phyloP scores from a whole-genome alignment of 768 basidiomycete genomes.

The Russula abietina region DNA sequence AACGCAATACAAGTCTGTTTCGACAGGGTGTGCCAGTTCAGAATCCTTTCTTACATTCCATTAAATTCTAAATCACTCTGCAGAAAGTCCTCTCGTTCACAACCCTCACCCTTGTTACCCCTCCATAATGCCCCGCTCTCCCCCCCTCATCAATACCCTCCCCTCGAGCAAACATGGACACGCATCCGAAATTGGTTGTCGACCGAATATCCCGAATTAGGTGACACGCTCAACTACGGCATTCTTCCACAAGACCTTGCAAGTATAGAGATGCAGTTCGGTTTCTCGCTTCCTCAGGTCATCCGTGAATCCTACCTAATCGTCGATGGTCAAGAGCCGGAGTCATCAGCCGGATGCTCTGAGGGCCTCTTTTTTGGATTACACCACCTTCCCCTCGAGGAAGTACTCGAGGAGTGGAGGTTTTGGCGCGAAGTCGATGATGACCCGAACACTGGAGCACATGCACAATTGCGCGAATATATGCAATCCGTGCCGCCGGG shows the following conservation, averaged over 20 bases:
- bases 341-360: constrained; percentile 79
- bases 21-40: constrained; percentile 41
- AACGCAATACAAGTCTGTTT: constrained; percentile 53
- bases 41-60: constrained; percentile 10
- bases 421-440: constrained; percentile 95
- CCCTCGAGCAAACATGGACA: constrained; percentile 76
- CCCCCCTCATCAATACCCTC: constrained; percentile 53
- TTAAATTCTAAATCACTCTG: constrained; percentile 2
- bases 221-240: constrained; percentile 92
- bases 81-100: constrained; percentile 42
- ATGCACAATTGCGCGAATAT: constrained; percentile 56
- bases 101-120: constrained; percentile 55
- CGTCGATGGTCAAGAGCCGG: constrained; percentile 91
- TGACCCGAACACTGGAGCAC: constrained; percentile 81
- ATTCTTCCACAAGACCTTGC: constrained; percentile 75
- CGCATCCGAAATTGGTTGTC: constrained; percentile 77
- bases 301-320: constrained; percentile 87
- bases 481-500: constrained; percentile 89
- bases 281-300: constrained; percentile 73
- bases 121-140: constrained; percentile 52
- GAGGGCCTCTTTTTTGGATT: constrained; percentile 96
- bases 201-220: constrained; percentile 87
- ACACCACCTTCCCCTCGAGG: constrained; percentile 85
- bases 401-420: constrained; percentile 90
- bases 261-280: constrained; percentile 78